Evolutionary conservation across 2,329 filamentous ascomycete species (phyloP), one percentile per base, ranked within the genome.

Genomic region (Aspergillus sp.): DNA sequence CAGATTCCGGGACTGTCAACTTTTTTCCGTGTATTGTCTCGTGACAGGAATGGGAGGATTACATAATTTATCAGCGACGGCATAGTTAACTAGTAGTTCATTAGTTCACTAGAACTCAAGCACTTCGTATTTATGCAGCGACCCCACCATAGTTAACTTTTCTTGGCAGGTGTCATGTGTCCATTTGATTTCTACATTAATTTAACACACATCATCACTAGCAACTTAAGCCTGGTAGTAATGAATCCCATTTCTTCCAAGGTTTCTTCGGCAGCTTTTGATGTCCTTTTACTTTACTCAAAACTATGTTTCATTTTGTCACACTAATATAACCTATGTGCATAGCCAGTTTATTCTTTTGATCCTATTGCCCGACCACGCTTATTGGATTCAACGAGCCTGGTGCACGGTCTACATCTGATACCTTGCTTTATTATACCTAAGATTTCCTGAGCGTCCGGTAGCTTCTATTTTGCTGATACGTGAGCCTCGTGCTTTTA

Each of bases 81-180:
- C 21, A 21, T 21, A 21, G 4, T 3, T 19, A 19, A 21, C 21
- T 21, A 21, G 3, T 21, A 21, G 21, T 19, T 19, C 19, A 21
- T 21, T 21, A 21, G 21, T 21, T 21, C 21, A 21, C 21, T 21
- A 21, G 21, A 21, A 21, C 21, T 21, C 21, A 21, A 21, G 21
- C 25, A 27, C 25, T 27, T 9, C 7, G 9, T 6, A 27, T 8
- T 50, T 50, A 50, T 50, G 47, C 47, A 21, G 11, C 6, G 12
- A 21, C 23, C 23, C 15, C 45, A 33, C 27, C 27, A 31, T 31
- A 37, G 15, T n/a, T 37, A 31, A 17, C 27, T n/a, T 25, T 4
- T 25, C 49, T 52, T 51, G 48, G 49, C 49, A 52, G 31, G 15
- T 52, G 49, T 52, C 49, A 52, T 52, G 49, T 52, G 49, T 52